Evolutionary conservation across 1,139 yeast genomes (phyloP).

Genomic region (Debaryomycetaceae sp.): DNA sequence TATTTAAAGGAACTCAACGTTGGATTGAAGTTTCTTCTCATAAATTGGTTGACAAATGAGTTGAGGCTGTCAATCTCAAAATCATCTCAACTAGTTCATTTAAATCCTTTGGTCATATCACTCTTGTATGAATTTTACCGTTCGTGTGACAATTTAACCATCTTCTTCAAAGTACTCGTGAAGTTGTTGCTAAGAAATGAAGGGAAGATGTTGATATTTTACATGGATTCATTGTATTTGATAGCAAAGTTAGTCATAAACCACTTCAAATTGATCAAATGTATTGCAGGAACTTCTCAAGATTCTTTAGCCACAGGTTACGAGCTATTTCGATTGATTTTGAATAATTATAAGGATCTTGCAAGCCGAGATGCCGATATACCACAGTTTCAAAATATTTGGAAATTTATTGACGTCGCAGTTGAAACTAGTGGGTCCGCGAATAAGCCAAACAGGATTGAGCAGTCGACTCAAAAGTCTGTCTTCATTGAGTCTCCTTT

Average conservation of each 20-base stretch:
- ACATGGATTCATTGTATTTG: constrained; percentile 39
- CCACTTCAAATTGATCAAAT: constrained; percentile 37
- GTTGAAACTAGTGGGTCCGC: constrained; percentile 17
- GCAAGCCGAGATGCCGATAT: constrained; percentile 30
- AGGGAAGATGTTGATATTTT: constrained; percentile 38
- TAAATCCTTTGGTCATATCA: constrained; percentile 31
- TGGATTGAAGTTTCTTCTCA: constrained; percentile 42
- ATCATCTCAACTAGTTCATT: constrained; percentile 36
- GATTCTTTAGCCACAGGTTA: constrained; percentile 29
- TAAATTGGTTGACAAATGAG: constrained; percentile 43
- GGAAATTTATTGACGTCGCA: constrained; percentile 36
- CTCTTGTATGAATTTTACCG: constrained; percentile 31
- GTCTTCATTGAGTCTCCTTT: constrained; percentile 30
- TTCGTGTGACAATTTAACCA: constrained; percentile 34
- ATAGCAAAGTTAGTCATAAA: constrained; percentile 30
- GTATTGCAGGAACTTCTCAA: constrained; percentile 24
- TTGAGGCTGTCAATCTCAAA: constrained; percentile 27
- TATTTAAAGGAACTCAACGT: constrained; percentile 24
- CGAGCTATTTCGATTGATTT: constrained; percentile 34
- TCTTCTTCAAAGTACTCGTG: constrained; percentile 40
- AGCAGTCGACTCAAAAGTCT: background rate
- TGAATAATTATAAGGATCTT: constrained; percentile 34
- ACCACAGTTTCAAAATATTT: constrained; percentile 29
- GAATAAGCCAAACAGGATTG: background rate
- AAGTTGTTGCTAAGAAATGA: constrained; percentile 38